Base-by-base conservation (phyloP, 306 rosid species). In the Cotoneaster glaucophyllus region DNA sequence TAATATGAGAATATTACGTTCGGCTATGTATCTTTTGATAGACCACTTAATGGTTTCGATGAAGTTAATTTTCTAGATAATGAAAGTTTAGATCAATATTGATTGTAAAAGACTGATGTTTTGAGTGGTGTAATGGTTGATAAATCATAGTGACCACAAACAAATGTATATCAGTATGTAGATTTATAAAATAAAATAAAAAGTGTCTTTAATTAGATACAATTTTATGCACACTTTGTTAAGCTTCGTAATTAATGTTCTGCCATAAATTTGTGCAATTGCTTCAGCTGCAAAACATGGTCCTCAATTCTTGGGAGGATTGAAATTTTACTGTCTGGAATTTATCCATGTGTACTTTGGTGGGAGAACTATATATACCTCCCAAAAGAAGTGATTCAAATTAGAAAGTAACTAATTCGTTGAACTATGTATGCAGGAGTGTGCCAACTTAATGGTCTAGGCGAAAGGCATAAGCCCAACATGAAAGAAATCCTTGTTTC, bases 401-500 rank as follows among this genome's bases (percentile, higher is more conserved):
- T 17, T 50, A 50, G 54, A 5, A 15, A 17, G 54, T 50, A 50
- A 5, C 21, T 15, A 18, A 17, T 17, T 63, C 2, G 1, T 8
- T 63, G 7, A 17, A 28, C 14, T 25, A 10, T 63, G 17, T 67
- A 15, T 88, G 92, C 84, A 93, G 98, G 97, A 82, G 90, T 91
- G 48, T 82, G 85, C 80, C 96, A 87, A 64, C 81, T 77, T 12
- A 90, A 87, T n/a, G 80, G 82, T 63, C 7, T 67, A 79, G 82
- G 79, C 64, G 98, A 84, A 78, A 81, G 83, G 77, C 92, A 88
- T 19, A 88, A 72, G 63, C 91, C 96, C 70, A 87, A 77, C 76
- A 76, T 87, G 65, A 93, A 86, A 85, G 93, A 88, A 73, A 88
- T 39, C 81, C 87, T 93, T 64, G 67, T 91, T 79, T 77, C 88